Evolutionary conservation across 257 asterid genomes (phyloP), one percentile per base, ranked within the genome.

Genomic region (Ehretia macrophylla): DNA sequence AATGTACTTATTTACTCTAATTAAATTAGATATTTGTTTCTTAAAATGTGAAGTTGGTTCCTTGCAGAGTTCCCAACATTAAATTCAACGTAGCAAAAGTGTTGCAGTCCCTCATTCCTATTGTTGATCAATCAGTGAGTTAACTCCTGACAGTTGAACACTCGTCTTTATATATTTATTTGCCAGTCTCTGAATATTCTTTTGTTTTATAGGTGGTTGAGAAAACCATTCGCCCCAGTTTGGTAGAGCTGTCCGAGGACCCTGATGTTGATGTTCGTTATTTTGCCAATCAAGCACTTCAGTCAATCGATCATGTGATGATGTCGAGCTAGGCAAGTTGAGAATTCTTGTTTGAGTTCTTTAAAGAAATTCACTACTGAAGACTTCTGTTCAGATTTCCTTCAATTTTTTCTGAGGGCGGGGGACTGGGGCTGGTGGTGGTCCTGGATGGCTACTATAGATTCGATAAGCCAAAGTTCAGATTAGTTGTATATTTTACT

Each of bases 81-180:
- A 84, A 84, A 58, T 84, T 84, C 66, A 84, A 77, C 14, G 93
- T 79, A 67, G 93, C 93, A 21, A 84, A 84, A 84, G 93, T 84
- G 67, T 70, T 84, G 79, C 84, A 84, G 64, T 84, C 88, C 57
- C 72, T 84, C 46, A 75, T 81, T 63, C 79, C 81, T 39, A 79
- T 84, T 17, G 88, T 84, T 55, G 93, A 84, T 73, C 86, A 77
- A 51, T 65, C 84, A 48, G 93, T 84, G 59, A 62, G 88, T 56
- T 44, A 32, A 14, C 20, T 37, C 14, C 59, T 17, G 55, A 22
- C 11, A 19, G 32, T 39, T 59, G 11, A 11, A 8, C 35, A 8
- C n/a, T 51, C 17, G 17, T 14, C 19, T 47, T 55, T 14, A 19
- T 11, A 10, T 2, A 20, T 39, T 51, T 63, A 18, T 18, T 27